Percentiles rank a stretch among this genome's conserved stretches.
phyloP scores from a whole-genome alignment of 202 grass and related monocot species.

The Hordeum pubiflorum region DNA sequence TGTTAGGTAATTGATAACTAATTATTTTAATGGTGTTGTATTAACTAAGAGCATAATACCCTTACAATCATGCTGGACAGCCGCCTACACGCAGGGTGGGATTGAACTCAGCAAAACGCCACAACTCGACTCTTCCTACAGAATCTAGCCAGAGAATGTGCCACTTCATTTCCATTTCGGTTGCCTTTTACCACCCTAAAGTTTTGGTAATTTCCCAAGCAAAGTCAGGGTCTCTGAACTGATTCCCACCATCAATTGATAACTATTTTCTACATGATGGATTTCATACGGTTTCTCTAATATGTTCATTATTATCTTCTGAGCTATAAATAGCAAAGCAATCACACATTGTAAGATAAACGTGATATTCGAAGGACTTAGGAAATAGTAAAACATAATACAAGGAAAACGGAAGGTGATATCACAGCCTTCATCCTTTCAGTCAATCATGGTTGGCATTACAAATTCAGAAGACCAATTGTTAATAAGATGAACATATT shows the following conservation, averaged over 20 bases:
- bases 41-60: background rate
- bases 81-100: background rate
- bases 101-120: background rate
- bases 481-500: conserved; percentile 4
- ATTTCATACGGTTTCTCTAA: background rate
- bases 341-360: background rate
- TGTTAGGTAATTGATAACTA: background rate
- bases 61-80: background rate
- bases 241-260: background rate
- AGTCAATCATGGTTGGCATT: background rate
- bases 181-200: background rate
- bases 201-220: background rate
- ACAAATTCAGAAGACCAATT: background rate
- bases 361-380: background rate
- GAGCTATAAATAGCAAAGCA: background rate
- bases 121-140: background rate
- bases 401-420: background rate
- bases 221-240: background rate
- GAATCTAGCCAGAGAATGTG: background rate
- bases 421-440: background rate
- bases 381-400: background rate
- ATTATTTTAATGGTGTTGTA: background rate
- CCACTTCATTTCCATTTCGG: background rate
- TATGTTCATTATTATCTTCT: background rate
- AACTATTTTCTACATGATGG: background rate